Percentiles rank a stretch among this genome's conserved stretches.
These are phyloP conservation scores for Lachancea lanzarotensis DNA, from an alignment of 805 yeast species.

Conservation along the genomic window DNA sequence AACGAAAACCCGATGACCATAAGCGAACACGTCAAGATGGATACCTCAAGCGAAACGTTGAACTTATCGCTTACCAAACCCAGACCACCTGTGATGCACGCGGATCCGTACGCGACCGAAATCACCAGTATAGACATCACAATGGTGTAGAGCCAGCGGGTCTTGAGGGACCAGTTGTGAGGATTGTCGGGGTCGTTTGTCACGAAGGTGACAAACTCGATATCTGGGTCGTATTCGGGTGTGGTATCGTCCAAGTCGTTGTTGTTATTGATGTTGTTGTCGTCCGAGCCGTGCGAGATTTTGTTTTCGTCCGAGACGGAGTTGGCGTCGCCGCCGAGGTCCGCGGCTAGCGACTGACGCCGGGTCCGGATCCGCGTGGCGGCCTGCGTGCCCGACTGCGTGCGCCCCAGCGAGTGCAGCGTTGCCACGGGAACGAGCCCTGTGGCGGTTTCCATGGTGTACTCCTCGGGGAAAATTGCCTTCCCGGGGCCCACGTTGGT, in stretches of 20 bases:
- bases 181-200: constrained; percentile 85
- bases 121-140: constrained; percentile 67
- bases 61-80: constrained; percentile 58
- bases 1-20: constrained; percentile 86
- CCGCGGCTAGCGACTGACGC: constrained; percentile 9
- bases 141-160: constrained; percentile 63
- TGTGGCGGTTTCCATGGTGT: constrained; percentile 78
- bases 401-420: constrained; percentile 60
- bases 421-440: constrained; percentile 82
- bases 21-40: constrained; percentile 71
- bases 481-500: constrained; percentile 31
- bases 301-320: constrained; percentile 17
- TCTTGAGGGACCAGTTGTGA: constrained; percentile 62
- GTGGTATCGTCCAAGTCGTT: too few species aligned
- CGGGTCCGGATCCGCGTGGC: constrained; percentile 35
- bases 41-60: constrained; percentile 69
- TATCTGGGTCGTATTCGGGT: constrained; percentile 49
- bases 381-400: constrained; percentile 28
- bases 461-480: constrained; percentile 89
- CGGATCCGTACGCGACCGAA: constrained; percentile 89
- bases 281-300: constrained; percentile 15
- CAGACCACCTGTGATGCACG: constrained; percentile 83
- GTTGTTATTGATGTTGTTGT: not conserved
- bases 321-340: constrained; percentile 6
- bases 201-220: constrained; percentile 78